Percentiles rank a stretch among this genome's conserved stretches.
Conservation (phyloP, 1,284 basidiomycete species). For the Pisolithus thermaeus region DNA sequence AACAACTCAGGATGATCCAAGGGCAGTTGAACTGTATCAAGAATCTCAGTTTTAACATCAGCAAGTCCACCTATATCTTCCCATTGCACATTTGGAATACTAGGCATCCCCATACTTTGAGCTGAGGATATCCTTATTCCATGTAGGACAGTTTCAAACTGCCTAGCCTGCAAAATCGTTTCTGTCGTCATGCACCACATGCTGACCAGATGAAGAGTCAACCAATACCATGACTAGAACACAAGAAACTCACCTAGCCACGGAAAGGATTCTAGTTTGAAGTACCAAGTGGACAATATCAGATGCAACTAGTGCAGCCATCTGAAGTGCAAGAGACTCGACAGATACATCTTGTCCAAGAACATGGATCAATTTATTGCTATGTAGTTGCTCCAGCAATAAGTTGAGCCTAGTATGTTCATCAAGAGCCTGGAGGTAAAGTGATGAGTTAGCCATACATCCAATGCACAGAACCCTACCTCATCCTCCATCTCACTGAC, state of each 20-base stretch:
- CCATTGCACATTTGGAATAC: constrained; percentile 96
- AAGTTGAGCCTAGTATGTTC: constrained; percentile 64
- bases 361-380: constrained; percentile 5
- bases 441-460: constrained; percentile 5
- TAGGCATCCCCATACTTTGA: constrained; percentile 92
- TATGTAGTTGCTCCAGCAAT: constrained; percentile 14
- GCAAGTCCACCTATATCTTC: constrained; percentile 95
- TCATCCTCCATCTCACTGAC: constrained; percentile 83
- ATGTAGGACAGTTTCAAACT: constrained; percentile 74
- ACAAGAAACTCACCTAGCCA: constrained; percentile 41
- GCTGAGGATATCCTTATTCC: constrained; percentile 79
- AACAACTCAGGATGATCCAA: constrained; percentile 94
- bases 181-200: neutral
- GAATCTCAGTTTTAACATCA: constrained; percentile 86
- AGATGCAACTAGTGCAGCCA: constrained; percentile 84
- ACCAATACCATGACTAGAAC: neutral
- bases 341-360: constrained; percentile 81
- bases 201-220: neutral
- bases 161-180: constrained; percentile 36
- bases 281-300: constrained; percentile 75
- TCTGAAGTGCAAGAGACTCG: constrained; percentile 73
- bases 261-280: constrained; percentile 56
- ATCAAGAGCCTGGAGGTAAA: constrained; percentile 60
- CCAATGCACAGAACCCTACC: constrained; percentile 35
- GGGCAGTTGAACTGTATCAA: constrained; percentile 96